Evolutionary conservation across 768 basidiomycete species (phyloP).

Genomic region (Collybia nuda): DNA sequence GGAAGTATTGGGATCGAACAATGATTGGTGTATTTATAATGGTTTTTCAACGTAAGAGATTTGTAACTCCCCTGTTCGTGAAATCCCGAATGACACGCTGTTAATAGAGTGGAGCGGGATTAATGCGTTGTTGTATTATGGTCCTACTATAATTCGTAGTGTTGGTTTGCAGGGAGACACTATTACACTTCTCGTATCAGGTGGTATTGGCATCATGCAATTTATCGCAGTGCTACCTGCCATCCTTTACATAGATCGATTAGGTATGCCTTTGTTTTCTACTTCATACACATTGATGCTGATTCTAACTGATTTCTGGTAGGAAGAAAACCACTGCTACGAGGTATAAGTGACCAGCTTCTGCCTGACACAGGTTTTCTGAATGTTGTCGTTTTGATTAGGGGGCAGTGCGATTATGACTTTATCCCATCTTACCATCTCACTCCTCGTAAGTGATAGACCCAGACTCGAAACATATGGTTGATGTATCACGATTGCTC

Average conservation of each 20-base stretch:
- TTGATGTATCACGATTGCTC: conserved; percentile 1
- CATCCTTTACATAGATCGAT: conserved; percentile 66
- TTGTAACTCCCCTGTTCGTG: conserved; percentile 1
- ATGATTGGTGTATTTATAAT: conserved; percentile 72
- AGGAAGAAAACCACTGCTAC: conserved; percentile 68
- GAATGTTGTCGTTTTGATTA: conserved; percentile 2
- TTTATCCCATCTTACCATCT: conserved; percentile 62
- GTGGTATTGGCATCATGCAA: conserved; percentile 79
- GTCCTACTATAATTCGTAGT: conserved; percentile 65
- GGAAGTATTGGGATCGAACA: conserved; percentile 59
- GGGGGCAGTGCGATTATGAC: conserved; percentile 67
- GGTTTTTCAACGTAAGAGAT: conserved; percentile 75
- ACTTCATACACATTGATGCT: too few relatives aligned
- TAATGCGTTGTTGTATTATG: conserved; percentile 82
- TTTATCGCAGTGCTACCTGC: conserved; percentile 75
- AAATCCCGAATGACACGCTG: neutral
- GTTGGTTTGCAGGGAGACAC: conserved; percentile 64
- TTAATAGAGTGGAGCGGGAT: conserved; percentile 84
- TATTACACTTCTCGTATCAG: conserved; percentile 65
- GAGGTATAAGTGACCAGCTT: conserved; percentile 29
- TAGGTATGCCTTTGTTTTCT: conserved; percentile 38
- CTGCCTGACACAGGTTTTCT: neutral
- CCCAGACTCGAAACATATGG: neutral
- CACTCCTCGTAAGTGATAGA: conserved; percentile 48
- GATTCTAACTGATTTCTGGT: neutral